Base-by-base conservation (phyloP, 139 green algal genomes). In the Desmodesmus armatus region DNA sequence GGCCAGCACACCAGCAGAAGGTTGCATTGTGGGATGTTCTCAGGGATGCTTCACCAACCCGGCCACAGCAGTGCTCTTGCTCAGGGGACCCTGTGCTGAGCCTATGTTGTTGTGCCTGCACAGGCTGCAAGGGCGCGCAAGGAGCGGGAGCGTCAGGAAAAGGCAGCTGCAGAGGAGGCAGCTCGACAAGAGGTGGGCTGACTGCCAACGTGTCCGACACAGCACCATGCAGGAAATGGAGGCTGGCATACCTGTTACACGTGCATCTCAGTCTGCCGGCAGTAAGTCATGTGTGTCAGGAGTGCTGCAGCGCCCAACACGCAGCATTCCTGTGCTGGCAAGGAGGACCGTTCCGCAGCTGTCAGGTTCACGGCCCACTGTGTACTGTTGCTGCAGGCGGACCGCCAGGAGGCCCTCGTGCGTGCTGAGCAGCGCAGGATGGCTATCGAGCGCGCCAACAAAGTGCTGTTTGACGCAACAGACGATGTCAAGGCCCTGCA, bases 381-480 rank as follows among this genome's bases (percentile, higher is more conserved):
- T n/a, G n/a, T n/a, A n/a, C n/a, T n/a, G n/a, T 17, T 79, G 25
- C 27, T 82, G 35, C 87, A 96, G 90, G 78, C 90, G 6, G 93
- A 96, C 80, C 72, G 76, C 5, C 51, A 71, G 47, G 90, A 95
- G 60, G 92, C 93, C 0, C 79, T 89, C 47, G 49, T 93, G 9
- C 73, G 78, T 0, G 89, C 91, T 9, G 93, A 95, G 73, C 58
- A 89, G 25, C 88, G 93, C 0, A 83, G 90, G 4, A 58, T 91
- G 66, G 88, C 92, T 58, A 92, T 96, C 29, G 91, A 95, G 86
- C 86, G 91, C 5, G 93, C 93, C 5, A 97, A 97, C 80, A 95
- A 95, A 69, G 94, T 95, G 82, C 87, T 97, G 23, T 95, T 93
- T 78, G 92, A 96, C 37, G 87, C 94, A 9, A 94, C 90, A 4